Base-by-base conservation (phyloP, 1,284 basidiomycete species). In the Sporisorium reilianum region DNA sequence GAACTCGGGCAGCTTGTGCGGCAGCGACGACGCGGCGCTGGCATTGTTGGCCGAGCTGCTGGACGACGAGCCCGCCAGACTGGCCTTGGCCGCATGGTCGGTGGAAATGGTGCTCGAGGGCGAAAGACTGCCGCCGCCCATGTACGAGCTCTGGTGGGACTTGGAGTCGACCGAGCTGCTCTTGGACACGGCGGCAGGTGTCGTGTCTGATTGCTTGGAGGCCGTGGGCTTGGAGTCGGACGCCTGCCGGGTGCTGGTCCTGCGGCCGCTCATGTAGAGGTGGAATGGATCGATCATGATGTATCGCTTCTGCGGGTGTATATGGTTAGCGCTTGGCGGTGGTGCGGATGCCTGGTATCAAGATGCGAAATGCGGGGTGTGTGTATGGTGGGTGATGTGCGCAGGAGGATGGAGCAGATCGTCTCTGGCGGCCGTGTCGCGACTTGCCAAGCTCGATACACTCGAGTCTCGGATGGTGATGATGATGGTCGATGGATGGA, bases 221-320 rank as follows among this genome's bases (percentile, higher is more conserved):
- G 34, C 20, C 8, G 55, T 14, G 23, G n/a, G n/a, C n/a, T n/a
- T n/a, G n/a, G 55, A 22, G 2, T 51, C 54, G 22, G 53, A 32
- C 5, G 41, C n/a, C 5, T 50, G 36, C 28, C 62, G 62, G 20
- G 26, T 22, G 28, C 55, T 65, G 9, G 63, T 22, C 32, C 51
- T 46, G 10, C 68, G 58, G 2, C 57, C 49, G 10, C 55, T 45
- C 49, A 75, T n/a, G 28, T 59, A 66, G n/a, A 75, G 40, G 32
- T 70, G 67, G 23, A 59, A 68, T 14, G 72, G 72, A 34, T 75
- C 72, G 36, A 75, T 75, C 72, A 70, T 75, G 49, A 5, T 44
- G n/a, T 14, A 5, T 42, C 18, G 22, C 22, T 25, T 7, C 11
- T 22, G 30, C n/a, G 40, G 14, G n/a, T 53, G 30, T 18, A 34